Percentiles rank a stretch among this genome's conserved stretches.
These are phyloP conservation scores for Saccharomyces hybrid DNA, from an alignment of 1,139 yeast genomes.

Conservation along the genomic window DNA sequence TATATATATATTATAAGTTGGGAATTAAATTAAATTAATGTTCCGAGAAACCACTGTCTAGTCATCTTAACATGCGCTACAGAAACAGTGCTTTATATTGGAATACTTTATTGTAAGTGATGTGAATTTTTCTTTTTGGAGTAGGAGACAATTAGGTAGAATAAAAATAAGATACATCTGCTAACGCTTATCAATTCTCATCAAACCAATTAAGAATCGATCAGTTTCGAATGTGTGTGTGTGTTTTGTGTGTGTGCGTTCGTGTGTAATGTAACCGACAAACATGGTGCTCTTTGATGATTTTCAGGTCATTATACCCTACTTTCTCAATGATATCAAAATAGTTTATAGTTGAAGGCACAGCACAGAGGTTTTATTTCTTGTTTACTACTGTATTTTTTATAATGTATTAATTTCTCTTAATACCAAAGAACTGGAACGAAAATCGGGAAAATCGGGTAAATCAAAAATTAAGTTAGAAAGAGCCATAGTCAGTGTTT, in stretches of 20 bases:
- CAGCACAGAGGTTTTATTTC: not conserved
- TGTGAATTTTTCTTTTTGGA: not conserved
- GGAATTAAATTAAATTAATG: not conserved
- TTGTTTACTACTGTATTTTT: not conserved
- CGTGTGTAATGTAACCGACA: not conserved
- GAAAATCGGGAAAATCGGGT: constrained; percentile 49
- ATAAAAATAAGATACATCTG: not conserved
- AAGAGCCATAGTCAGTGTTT: not conserved
- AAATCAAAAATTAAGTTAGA: not conserved
- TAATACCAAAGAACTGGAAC: not conserved
- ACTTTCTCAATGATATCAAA: too few relatives aligned
- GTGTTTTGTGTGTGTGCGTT: too few relatives aligned
- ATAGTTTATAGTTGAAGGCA: not conserved
- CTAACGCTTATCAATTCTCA: too few relatives aligned
- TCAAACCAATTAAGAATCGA: too few relatives aligned
- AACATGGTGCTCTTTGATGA: not conserved
- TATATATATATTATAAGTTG: not conserved
- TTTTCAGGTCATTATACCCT: not conserved
- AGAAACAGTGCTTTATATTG: too few relatives aligned
- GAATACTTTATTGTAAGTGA: not conserved
- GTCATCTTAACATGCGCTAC: not conserved
- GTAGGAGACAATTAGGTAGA: not conserved
- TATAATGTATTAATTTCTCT: not conserved
- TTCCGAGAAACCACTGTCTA: not conserved
- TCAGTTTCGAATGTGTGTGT: not conserved